Evolutionary conservation across 192 early-diverging fungal genomes (phyloP).

Genomic region (Linnemannia schmuckeri): DNA sequence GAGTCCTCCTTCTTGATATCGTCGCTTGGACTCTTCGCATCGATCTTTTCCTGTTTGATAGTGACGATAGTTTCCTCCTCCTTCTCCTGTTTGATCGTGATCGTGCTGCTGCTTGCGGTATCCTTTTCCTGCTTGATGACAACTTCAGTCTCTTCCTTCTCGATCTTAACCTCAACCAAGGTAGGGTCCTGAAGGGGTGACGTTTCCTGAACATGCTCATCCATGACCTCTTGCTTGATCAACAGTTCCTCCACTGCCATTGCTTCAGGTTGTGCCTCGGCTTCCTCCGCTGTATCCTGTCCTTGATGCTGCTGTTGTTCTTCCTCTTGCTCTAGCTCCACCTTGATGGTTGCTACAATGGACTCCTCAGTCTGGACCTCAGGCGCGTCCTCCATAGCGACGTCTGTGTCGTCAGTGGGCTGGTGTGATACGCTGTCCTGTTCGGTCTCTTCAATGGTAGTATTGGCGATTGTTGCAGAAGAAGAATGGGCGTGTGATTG

Average conservation of each 20-base stretch:
- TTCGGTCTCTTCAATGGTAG: background rate
- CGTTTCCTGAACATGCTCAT: background rate
- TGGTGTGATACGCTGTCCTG: background rate
- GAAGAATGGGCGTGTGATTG: background rate
- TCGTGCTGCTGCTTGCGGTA: background rate
- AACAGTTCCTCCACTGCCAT: background rate
- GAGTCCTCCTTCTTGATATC: constrained; percentile 22
- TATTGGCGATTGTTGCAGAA: background rate
- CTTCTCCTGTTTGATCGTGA: constrained; percentile 19
- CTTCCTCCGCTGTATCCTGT: background rate
- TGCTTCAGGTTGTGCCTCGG: background rate
- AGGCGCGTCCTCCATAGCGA: background rate
- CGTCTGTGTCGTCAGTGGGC: background rate
- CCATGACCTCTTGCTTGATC: constrained; percentile 11
- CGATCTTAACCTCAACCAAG: background rate
- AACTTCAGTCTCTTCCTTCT: background rate
- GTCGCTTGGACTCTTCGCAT: background rate
- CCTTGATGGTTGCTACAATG: background rate
- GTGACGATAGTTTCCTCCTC: background rate
- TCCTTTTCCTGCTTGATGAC: constrained; percentile 30
- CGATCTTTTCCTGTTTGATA: constrained; percentile 13
- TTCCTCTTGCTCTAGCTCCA: background rate
- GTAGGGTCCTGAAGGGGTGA: background rate
- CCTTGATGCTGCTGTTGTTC: background rate
- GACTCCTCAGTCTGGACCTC: constrained; percentile 21